A percentile compares a stretch with the other conserved stretches of the same genome.
phyloP scores from a whole-genome alignment of 148 eudicot genomes.

The Amaranthus hypochondriacus region DNA sequence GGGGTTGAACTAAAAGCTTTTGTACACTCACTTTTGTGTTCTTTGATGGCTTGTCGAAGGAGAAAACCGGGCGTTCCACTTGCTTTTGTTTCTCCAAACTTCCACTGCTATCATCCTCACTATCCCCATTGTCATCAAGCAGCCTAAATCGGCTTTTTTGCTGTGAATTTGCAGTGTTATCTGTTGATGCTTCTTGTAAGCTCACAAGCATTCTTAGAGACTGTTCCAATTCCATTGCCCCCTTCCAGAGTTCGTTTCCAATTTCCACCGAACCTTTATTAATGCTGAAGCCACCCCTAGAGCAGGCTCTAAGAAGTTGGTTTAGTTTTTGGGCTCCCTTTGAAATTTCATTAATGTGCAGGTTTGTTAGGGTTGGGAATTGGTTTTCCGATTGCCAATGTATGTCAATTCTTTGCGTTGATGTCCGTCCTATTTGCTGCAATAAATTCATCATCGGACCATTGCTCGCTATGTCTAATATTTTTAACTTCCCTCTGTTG shows the following conservation, averaged over 20 bases:
- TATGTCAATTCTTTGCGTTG: slow-evolving; percentile 34
- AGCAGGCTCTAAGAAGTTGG: slow-evolving; percentile 59
- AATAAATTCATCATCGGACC: slow-evolving; percentile 55
- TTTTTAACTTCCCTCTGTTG: slow-evolving; percentile 42
- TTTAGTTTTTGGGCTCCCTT: slow-evolving; percentile 78
- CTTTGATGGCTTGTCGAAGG: slow-evolving; percentile 65
- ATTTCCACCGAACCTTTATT: slow-evolving; percentile 53
- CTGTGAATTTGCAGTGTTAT: slow-evolving; percentile 32
- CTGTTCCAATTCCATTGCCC: slow-evolving; percentile 79
- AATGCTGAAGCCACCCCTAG: slow-evolving; percentile 42
- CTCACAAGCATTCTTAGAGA: slow-evolving; percentile 73
- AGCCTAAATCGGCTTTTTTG: slow-evolving; percentile 49
- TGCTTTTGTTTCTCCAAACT: slow-evolving; percentile 34
- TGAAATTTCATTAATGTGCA: slow-evolving; percentile 73
- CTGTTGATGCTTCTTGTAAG: slow-evolving; percentile 66
- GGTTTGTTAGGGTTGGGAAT: slow-evolving; percentile 42
- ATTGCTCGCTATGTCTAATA: slow-evolving; percentile 39
- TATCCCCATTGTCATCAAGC: slow-evolving; percentile 59
- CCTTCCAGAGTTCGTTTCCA: slow-evolving; percentile 70
- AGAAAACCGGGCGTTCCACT: slow-evolving; percentile 66
- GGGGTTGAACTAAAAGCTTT: slow-evolving; percentile 25
- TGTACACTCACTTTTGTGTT: slow-evolving; percentile 24
- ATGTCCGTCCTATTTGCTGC: slow-evolving; percentile 49
- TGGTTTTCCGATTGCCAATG: slow-evolving; percentile 35
- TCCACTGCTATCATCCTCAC: slow-evolving; percentile 32